Base-by-base conservation (phyloP, 148 eudicot species). In the Amaranthus palmeri region DNA sequence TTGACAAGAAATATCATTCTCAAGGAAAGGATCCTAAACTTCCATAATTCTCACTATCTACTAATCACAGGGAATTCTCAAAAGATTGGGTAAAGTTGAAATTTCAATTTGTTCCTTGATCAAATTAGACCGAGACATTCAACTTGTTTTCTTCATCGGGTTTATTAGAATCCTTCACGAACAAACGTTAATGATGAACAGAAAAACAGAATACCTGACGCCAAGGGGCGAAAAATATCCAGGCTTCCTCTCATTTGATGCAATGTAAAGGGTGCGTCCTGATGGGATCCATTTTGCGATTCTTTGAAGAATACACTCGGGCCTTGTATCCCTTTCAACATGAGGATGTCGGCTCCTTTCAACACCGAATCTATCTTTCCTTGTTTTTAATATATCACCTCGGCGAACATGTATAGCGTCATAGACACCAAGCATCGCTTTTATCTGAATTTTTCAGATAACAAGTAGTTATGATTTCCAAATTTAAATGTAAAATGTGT, bases 361-460 rank as follows among this genome's bases (percentile, higher is more conserved):
- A 65, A 86, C 96, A 18, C 98, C 98, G 77, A 79, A 83, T 48
- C 97, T 82, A 77, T 95, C 98, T 81, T 85, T 95, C 72, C 97
- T 85, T 45, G 90, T 91, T 79, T 91, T 95, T 60, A 95, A 40
- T 67, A 67, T 86, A 82, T 95, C 98, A 58, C 98, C 98, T 59
- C 98, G 87, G 13, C 98, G 93, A 63, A 95, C 98, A 87, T 95
- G 98, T 15, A 95, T 81, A 72, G 98, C 98, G 84, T 89, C 98
- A 69, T 95, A 95, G 78, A 89, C 97, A 64, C 92, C 96, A 72
- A 95, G 98, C 69, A 78, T 81, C 45, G 76, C 80, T 79, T 86
- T 95, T 76, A 95, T 85, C 98, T 95, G 85, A 61, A 71, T 11
- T 40, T 36, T 13, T 41, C 63, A 49, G 68, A 61, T 54, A 17